Evolutionary conservation across 2,329 filamentous ascomycete species (phyloP), one percentile per base, ranked within the genome.

Genomic region (Aspergillaceae sp.): DNA sequence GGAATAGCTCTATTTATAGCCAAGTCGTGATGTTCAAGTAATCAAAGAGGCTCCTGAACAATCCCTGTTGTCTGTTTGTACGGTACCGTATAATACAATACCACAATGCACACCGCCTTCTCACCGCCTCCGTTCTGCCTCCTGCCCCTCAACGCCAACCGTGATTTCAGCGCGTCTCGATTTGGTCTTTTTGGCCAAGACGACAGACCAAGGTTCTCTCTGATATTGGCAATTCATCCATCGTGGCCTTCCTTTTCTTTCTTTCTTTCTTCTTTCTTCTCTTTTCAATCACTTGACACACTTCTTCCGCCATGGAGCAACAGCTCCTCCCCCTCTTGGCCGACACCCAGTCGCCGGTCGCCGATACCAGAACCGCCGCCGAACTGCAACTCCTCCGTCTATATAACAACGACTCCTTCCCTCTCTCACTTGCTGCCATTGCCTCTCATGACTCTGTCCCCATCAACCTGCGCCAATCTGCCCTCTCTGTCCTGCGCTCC

Each of bases 281-380:
- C 26, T 19, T 35, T 29, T 9, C 30, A 19, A 19, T 28, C n/a
- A 41, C 28, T 41, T n/a, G 40, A 8, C 29, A 41, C 10, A 19
- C 5, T 43, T 29, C 19, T 11, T 11, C 48, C 51, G 63, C 62
- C 59, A 95, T 95, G 89, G 90, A 95, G 78, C 84, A 94, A 72
- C 84, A 94, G 75, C 81, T 98, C 68, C 83, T 92, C 59, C 83
- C 84, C 68, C 79, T 97, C 66, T 83, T 98, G 54, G 81, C 84
- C 60, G 87, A 89, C 69, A 94, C 90, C 42, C 88, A 94, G 72
- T 83, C 83, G 53, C 61, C 86, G 50, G 80, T 83, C 48, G 83
- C 91, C 66, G 82, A 73, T 46, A 83, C 85, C 47, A 84, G 91
- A 67, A 89, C 87, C 65, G 82, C 86, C 65, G 92, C 92, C 57